Evolutionary conservation across 2,329 filamentous ascomycete genomes (phyloP).

Genomic region (Harringtonia lauricola): DNA sequence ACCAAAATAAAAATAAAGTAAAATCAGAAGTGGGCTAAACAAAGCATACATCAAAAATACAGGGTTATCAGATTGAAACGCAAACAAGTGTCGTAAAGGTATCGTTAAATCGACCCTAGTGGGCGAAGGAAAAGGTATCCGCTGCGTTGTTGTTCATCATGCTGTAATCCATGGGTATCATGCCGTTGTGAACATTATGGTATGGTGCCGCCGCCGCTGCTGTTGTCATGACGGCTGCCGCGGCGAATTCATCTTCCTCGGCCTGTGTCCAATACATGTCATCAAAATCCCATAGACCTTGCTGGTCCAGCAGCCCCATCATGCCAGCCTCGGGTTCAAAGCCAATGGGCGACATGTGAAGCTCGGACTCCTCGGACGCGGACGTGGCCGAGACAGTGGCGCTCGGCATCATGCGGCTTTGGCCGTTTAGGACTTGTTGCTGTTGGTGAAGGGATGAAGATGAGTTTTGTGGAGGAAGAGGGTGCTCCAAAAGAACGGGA

Average conservation of each 20-base stretch:
- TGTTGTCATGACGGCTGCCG: conserved; percentile 2
- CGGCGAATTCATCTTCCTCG: conserved; percentile 17
- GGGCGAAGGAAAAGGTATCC: conserved; percentile 28
- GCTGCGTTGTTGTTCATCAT: conserved; percentile 22
- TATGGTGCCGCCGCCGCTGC: conserved; percentile 2
- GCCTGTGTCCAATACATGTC: conserved; percentile 41
- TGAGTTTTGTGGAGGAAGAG: too few species aligned
- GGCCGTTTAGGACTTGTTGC: too few species aligned
- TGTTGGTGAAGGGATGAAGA: too few species aligned
- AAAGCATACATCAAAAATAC: neutral
- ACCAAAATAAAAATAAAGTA: too few species aligned
- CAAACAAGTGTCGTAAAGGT: neutral
- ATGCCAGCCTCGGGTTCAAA: conserved; percentile 35
- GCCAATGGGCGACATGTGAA: conserved; percentile 40
- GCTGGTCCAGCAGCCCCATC: conserved; percentile 41
- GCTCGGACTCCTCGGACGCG: conserved; percentile 21
- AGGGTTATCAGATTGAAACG: too few species aligned
- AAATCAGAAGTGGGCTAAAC: too few species aligned
- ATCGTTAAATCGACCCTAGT: conserved; percentile 16
- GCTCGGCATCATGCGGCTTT: too few species aligned
- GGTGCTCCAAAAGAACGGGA: conserved; percentile 15
- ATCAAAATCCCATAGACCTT: conserved; percentile 44
- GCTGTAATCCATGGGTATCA: conserved; percentile 25
- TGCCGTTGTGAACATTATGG: conserved; percentile 21
- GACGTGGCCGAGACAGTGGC: conserved; percentile 2